Percentiles rank a stretch among this genome's conserved stretches.
phyloP scores from a whole-genome alignment of 345 rosid species.

The Gossypium turneri region DNA sequence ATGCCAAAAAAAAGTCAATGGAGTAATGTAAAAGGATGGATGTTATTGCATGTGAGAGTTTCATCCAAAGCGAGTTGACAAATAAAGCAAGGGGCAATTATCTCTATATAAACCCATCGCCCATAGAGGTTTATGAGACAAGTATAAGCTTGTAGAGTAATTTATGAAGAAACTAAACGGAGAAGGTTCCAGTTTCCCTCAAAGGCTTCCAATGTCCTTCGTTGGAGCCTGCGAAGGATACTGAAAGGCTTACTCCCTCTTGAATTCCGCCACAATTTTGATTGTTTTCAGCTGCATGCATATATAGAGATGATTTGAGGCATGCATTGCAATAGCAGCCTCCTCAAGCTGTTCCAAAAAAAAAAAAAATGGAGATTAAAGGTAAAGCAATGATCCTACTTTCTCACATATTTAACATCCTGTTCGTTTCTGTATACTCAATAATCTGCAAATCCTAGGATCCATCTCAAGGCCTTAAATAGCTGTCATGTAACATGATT shows the following conservation, averaged over 20 bases:
- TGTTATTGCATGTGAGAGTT: background rate
- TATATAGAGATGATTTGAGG: too few relatives aligned
- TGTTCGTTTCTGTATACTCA: background rate
- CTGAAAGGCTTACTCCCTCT: constrained; percentile 16
- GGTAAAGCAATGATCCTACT: background rate
- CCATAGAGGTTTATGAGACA: background rate
- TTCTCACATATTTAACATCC: background rate
- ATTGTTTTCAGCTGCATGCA: background rate
- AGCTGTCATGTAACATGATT: too few relatives aligned
- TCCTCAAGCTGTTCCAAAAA: background rate
- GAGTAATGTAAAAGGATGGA: background rate
- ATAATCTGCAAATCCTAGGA: too few relatives aligned
- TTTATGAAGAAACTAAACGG: background rate
- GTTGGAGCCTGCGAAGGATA: constrained; percentile 18
- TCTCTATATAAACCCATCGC: constrained; percentile 12
- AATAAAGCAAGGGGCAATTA: background rate
- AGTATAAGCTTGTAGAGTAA: background rate
- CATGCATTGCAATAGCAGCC: background rate
- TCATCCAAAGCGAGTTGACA: background rate
- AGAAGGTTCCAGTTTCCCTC: constrained; percentile 26
- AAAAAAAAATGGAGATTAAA: background rate
- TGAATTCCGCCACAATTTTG: background rate
- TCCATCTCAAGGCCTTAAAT: too few relatives aligned
- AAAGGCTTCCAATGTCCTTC: constrained; percentile 31
- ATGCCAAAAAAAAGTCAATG: background rate